These are phyloP conservation scores for Arthrinium phaeospermum DNA, from an alignment of 2,329 filamentous ascomycete species.

Conservation along the genomic window DNA sequence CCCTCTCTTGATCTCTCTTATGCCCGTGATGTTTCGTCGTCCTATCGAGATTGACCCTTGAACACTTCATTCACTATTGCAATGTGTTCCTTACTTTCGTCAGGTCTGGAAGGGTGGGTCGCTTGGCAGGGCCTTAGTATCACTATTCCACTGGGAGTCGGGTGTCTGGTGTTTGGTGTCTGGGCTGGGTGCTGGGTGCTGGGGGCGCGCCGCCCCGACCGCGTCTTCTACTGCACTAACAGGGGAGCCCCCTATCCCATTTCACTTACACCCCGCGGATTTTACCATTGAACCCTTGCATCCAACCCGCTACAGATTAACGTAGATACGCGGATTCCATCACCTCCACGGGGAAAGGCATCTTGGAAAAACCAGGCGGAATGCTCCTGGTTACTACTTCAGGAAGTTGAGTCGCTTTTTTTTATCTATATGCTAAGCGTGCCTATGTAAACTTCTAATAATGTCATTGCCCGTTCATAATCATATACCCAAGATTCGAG, in stretches of 20 bases:
- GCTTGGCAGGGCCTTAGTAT: neutral
- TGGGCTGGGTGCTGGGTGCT: neutral
- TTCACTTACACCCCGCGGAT: slow-evolving; percentile 4
- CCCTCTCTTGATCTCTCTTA: neutral
- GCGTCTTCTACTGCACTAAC: neutral
- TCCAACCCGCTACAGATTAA: neutral
- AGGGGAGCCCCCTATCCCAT: neutral
- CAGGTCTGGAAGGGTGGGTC: slow-evolving; percentile 12
- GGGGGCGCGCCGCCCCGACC: slow-evolving; percentile 6
- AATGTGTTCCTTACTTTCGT: slow-evolving; percentile 16
- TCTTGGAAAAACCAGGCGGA: neutral
- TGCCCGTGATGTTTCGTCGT: slow-evolving; percentile 8
- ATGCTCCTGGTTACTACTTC: neutral
- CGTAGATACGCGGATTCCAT: neutral
- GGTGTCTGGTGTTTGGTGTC: neutral
- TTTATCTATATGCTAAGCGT: neutral
- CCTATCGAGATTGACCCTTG: neutral
- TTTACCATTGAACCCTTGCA: neutral
- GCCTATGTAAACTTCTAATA: neutral
- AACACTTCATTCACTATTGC: neutral
- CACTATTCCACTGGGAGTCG: neutral
- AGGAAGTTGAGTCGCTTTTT: neutral
- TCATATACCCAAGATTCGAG: too few species aligned
- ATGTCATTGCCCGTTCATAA: too few species aligned
- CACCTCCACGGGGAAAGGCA: neutral